Evolutionary conservation across 495 filamentous ascomycete species (phyloP).

Genomic region (Penicillium odoratum): DNA sequence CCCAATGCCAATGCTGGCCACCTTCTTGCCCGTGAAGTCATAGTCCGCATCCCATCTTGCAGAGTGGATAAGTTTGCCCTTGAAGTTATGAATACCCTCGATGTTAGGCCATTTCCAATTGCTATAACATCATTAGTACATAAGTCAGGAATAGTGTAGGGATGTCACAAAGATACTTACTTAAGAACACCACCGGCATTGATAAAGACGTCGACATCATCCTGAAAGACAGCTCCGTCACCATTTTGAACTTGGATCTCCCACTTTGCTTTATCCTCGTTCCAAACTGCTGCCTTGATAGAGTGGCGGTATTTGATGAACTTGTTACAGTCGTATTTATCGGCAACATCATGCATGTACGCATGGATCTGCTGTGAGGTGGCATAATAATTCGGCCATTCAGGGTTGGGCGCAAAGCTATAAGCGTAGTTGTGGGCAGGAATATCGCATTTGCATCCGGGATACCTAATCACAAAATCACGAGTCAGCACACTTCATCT

Average conservation of each 20-base stretch:
- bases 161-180: slow-evolving; percentile 3
- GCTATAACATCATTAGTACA: slow-evolving; percentile 6
- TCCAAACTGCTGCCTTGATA: slow-evolving; percentile 32
- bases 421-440: slow-evolving; percentile 51
- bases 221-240: slow-evolving; percentile 21
- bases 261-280: slow-evolving; percentile 40
- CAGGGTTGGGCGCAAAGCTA: slow-evolving; percentile 52
- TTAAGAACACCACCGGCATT: slow-evolving; percentile 52
- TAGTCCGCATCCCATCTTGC: slow-evolving; percentile 47
- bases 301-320: slow-evolving; percentile 29
- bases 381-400: slow-evolving; percentile 58
- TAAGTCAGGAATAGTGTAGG: too few relatives aligned
- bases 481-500: too few relatives aligned
- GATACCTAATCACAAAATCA: slow-evolving; percentile 28
- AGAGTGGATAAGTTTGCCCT: slow-evolving; percentile 48
- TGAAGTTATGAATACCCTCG: slow-evolving; percentile 43
- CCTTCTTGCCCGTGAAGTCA: slow-evolving; percentile 44
- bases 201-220: slow-evolving; percentile 46
- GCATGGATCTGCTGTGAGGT: slow-evolving; percentile 53
- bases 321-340: slow-evolving; percentile 31
- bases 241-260: slow-evolving; percentile 36
- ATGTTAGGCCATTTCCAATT: slow-evolving; percentile 52
- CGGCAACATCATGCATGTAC: slow-evolving; percentile 52
- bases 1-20: slow-evolving; percentile 53
- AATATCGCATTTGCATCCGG: slow-evolving; percentile 54